These are phyloP conservation scores for Fraxinus greggii DNA, from an alignment of 305 asterid species.

Conservation along the genomic window DNA sequence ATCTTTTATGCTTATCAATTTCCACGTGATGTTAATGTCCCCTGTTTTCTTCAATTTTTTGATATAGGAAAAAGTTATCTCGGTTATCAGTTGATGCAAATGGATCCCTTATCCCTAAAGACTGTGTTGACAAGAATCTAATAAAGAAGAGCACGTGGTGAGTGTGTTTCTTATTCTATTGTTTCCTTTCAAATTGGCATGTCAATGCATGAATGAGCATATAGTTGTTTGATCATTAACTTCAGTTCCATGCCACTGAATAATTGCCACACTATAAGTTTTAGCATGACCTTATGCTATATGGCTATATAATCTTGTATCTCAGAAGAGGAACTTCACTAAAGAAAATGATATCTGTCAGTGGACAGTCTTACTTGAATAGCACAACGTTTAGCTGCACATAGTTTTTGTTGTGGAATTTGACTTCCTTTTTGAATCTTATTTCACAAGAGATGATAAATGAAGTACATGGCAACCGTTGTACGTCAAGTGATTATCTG, in stretches of 20 bases:
- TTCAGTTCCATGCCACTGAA: neutral
- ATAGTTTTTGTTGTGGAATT: neutral
- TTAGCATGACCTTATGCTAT: neutral
- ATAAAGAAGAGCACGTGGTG: conserved; percentile 80
- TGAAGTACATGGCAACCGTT: neutral
- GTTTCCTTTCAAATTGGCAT: neutral
- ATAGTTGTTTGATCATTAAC: neutral
- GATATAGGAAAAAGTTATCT: conserved; percentile 69
- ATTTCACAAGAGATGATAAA: neutral
- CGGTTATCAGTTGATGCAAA: conserved; percentile 86
- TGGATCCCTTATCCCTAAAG: conserved; percentile 75
- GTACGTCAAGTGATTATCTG: neutral
- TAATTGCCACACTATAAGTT: neutral
- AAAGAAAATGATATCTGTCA: neutral
- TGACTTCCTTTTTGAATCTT: neutral
- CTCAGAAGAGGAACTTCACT: neutral
- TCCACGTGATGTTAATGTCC: conserved; percentile 11
- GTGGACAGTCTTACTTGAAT: neutral
- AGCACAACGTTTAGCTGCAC: neutral
- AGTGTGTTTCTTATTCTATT: conserved; percentile 22
- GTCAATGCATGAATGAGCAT: neutral
- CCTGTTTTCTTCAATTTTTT: conserved; percentile 11
- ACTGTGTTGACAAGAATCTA: conserved; percentile 63
- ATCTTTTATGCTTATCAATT: conserved; percentile 6
- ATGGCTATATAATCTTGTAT: neutral